Evolutionary conservation across 2,329 filamentous ascomycete species (phyloP).

Genomic region (Aotearoamyces nothofagi): DNA sequence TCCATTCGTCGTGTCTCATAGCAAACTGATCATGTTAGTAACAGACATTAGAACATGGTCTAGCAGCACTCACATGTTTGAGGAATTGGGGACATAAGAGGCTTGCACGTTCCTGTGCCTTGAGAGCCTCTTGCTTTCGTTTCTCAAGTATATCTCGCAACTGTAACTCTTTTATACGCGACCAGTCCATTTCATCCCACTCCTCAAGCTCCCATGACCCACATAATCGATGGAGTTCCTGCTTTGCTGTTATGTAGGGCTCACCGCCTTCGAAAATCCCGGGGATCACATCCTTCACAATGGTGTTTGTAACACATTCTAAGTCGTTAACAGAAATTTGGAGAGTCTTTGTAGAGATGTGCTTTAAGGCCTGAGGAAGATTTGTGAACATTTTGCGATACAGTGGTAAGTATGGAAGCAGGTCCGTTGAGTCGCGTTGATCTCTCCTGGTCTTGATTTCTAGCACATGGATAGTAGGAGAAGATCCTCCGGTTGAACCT

Average conservation of each 20-base stretch:
- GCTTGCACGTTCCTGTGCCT: conserved; percentile 49
- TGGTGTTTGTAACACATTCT: conserved; percentile 67
- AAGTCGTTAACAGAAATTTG: conserved; percentile 64
- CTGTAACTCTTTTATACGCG: conserved; percentile 66
- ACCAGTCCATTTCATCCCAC: conserved; percentile 78
- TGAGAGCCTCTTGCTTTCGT: conserved; percentile 45
- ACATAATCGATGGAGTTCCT: conserved; percentile 53
- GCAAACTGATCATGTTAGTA: conserved; percentile 46
- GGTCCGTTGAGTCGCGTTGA: conserved; percentile 64
- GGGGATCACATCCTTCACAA: conserved; percentile 41
- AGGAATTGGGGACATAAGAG: conserved; percentile 63
- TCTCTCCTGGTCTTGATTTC: conserved; percentile 58
- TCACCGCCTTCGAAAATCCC: conserved; percentile 41
- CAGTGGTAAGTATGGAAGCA: conserved; percentile 65
- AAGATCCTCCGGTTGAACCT: conserved; percentile 47
- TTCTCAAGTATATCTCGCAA: conserved; percentile 68
- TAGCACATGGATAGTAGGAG: conserved; percentile 60
- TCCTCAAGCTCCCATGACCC: conserved; percentile 56
- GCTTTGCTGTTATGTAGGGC: conserved; percentile 37
- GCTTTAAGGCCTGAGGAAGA: conserved; percentile 48
- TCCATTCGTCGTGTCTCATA: conserved; percentile 94
- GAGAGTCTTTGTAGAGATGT: conserved; percentile 52
- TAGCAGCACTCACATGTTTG: conserved; percentile 56
- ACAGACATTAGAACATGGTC: not conserved
- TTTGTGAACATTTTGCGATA: conserved; percentile 54